phyloP scores from a whole-genome alignment of 83 land plant genomes.

The Thuja plicata region DNA sequence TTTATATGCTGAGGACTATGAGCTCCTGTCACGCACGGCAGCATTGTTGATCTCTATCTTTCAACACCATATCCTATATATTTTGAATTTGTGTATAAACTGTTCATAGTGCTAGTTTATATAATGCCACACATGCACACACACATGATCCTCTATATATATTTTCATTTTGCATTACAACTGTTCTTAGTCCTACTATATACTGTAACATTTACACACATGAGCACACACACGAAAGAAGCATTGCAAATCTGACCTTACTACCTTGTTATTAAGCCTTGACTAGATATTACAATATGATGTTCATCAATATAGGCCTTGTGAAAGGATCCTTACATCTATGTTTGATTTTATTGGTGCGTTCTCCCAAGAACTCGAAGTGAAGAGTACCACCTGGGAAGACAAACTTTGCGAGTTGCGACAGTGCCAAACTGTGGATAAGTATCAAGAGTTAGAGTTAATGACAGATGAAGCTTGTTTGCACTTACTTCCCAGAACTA shows the following conservation, averaged over 20 bases:
- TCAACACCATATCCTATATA: slow-evolving; percentile 7
- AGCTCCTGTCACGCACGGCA: background rate
- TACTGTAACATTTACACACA: background rate
- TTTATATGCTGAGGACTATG: background rate
- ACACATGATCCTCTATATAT: background rate
- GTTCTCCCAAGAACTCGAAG: background rate
- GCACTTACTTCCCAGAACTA: background rate
- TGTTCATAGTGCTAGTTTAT: background rate
- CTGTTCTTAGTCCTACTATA: background rate
- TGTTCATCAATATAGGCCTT: background rate
- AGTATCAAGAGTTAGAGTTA: background rate
- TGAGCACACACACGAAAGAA: background rate
- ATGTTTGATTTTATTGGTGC: background rate
- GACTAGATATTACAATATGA: slow-evolving; percentile 11
- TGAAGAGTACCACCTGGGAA: slow-evolving; percentile 1
- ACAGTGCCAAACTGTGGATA: background rate
- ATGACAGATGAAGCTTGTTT: slow-evolving; percentile 7
- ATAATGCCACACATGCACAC: background rate
- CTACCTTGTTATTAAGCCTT: background rate
- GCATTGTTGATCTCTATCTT: background rate
- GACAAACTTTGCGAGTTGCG: background rate
- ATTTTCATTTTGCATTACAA: background rate
- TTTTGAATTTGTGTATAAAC: background rate
- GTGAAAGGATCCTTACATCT: background rate
- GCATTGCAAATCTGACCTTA: background rate